Conservation (phyloP, 441 rosid genomes). For the Populus hybrid region DNA sequence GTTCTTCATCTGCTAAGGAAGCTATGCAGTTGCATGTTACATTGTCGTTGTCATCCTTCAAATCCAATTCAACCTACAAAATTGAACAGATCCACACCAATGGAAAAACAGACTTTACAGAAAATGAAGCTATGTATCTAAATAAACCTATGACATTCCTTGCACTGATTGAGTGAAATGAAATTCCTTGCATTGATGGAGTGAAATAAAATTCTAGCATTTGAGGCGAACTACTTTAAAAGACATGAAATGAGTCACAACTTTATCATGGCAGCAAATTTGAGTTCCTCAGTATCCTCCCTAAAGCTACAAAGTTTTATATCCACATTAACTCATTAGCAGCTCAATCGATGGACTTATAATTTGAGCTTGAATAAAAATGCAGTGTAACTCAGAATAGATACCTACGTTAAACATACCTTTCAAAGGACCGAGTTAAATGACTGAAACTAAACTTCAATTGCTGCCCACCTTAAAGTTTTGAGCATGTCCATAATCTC, state of each 20-base stretch:
- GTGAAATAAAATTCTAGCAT: background rate
- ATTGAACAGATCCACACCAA: background rate
- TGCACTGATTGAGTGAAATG: background rate
- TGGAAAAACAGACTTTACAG: background rate
- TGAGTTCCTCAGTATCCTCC: background rate
- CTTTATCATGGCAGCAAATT: background rate
- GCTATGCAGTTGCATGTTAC: background rate
- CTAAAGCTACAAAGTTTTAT: background rate
- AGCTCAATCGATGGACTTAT: background rate
- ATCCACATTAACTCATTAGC: background rate
- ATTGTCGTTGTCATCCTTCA: background rate
- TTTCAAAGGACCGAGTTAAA: background rate
- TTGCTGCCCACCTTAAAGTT: slow-evolving; percentile 30
- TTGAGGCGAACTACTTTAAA: background rate
- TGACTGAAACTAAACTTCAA: slow-evolving; percentile 18
- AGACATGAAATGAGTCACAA: background rate
- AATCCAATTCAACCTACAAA: background rate
- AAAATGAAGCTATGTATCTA: background rate
- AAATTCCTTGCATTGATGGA: background rate
- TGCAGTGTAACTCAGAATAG: background rate
- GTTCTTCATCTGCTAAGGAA: background rate
- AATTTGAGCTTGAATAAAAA: background rate
- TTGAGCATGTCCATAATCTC: slow-evolving; percentile 42
- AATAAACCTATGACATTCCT: background rate
- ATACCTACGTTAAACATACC: background rate